Percentiles rank a stretch among this genome's conserved stretches.
Evolutionary conservation across 148 eudicot species (phyloP).

Genomic region (Oxyria digyna): DNA sequence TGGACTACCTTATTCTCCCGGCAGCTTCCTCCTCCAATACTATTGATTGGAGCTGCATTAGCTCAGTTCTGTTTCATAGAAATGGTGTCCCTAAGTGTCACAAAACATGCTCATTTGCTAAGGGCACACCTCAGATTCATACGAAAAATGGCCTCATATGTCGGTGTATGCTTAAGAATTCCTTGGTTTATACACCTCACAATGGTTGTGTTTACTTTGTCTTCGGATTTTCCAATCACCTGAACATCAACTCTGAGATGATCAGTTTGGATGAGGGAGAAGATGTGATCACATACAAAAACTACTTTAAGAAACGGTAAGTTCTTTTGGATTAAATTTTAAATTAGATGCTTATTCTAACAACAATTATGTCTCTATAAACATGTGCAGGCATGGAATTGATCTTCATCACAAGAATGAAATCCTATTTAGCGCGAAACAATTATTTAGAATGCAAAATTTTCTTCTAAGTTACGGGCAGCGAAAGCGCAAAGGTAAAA

Average conservation of each 20-base stretch:
- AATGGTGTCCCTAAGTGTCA: not conserved
- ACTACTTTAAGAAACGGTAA: conserved; percentile 45
- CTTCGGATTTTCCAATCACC: conserved; percentile 24
- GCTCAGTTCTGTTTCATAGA: conserved; percentile 26
- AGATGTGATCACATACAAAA: conserved; percentile 33
- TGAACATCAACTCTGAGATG: conserved; percentile 43
- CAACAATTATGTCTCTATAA: not conserved
- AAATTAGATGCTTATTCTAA: not conserved
- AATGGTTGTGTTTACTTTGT: conserved; percentile 45
- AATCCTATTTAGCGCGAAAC: conserved; percentile 43
- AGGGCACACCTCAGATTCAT: conserved; percentile 14
- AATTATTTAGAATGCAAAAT: conserved; percentile 42
- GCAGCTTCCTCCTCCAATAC: conserved; percentile 10
- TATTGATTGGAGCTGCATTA: conserved; percentile 57
- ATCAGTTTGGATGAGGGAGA: conserved; percentile 19
- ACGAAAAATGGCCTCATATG: conserved; percentile 37
- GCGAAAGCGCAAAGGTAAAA: conserved; percentile 39
- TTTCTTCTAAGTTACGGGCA: conserved; percentile 35
- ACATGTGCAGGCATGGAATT: conserved; percentile 45
- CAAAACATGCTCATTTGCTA: conserved; percentile 5
- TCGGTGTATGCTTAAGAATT: conserved; percentile 40
- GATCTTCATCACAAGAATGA: conserved; percentile 37
- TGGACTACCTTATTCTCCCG: conserved; percentile 75
- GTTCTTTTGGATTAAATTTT: not conserved
- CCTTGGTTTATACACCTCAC: conserved; percentile 74